A percentile compares a stretch with the other conserved stretches of the same genome.
Evolutionary conservation across 768 basidiomycete species (phyloP).

Genomic region (Suillus luteus): DNA sequence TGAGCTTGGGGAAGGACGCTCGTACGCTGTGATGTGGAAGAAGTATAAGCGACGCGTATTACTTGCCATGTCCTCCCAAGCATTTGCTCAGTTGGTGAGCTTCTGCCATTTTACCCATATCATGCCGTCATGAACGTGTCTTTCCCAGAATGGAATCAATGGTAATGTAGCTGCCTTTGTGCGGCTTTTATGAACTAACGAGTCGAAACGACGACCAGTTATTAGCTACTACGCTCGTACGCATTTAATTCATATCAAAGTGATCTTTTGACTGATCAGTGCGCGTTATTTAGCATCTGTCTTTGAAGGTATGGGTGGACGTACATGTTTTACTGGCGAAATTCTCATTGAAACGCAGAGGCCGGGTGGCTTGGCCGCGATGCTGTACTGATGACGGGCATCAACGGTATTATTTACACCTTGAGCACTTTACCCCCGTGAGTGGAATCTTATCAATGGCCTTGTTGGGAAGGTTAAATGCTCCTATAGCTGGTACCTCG

Average conservation of each 20-base stretch:
- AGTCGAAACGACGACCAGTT: conserved; percentile 45
- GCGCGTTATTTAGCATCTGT: conserved; percentile 61
- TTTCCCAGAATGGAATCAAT: conserved; percentile 86
- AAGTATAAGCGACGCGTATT: conserved; percentile 85
- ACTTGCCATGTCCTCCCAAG: conserved; percentile 93
- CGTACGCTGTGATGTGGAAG: conserved; percentile 83
- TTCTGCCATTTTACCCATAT: conserved; percentile 10
- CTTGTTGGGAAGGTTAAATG: conserved; percentile 5
- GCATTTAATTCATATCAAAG: conserved; percentile 28
- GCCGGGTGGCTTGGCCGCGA: conserved; percentile 95
- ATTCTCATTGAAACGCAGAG: conserved; percentile 46
- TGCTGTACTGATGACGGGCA: conserved; percentile 94
- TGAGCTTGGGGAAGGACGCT: conserved; percentile 70
- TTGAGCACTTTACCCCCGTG: conserved; percentile 83
- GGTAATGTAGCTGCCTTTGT: conserved; percentile 46
- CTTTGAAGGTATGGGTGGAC: conserved; percentile 70
- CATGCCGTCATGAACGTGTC: conserved; percentile 9
- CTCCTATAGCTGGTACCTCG: conserved; percentile 80
- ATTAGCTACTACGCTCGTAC: conserved; percentile 94
- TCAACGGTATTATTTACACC: conserved; percentile 83
- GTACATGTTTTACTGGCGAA: background rate
- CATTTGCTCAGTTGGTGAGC: conserved; percentile 89
- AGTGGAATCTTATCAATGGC: conserved; percentile 27
- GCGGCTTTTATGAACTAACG: conserved; percentile 13
- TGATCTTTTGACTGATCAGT: conserved; percentile 16